phyloP scores from a whole-genome alignment of 2,329 filamentous ascomycete genomes.

The Colletotrichum sp. region DNA sequence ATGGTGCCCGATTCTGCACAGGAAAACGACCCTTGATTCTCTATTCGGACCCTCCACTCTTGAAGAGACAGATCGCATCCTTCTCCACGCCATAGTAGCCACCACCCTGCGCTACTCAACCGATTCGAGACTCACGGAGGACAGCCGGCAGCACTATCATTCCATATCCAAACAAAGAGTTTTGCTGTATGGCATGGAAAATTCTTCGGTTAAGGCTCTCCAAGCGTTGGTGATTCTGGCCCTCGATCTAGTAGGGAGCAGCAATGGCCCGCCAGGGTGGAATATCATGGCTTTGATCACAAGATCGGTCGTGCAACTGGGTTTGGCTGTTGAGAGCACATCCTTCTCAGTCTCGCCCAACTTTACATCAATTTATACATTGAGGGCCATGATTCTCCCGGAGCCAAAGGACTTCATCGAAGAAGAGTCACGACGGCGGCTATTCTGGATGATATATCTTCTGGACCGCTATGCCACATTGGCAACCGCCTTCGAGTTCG shows the following conservation, averaged over 20 bases:
- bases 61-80: slow-evolving; percentile 80
- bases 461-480: slow-evolving; percentile 90
- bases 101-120: slow-evolving; percentile 85
- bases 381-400: slow-evolving; percentile 83
- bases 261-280: slow-evolving; percentile 91
- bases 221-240: slow-evolving; percentile 89
- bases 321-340: slow-evolving; percentile 81
- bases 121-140: slow-evolving; percentile 75
- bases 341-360: slow-evolving; percentile 79
- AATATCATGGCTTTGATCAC: slow-evolving; percentile 90
- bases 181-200: slow-evolving; percentile 84
- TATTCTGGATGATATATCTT: slow-evolving; percentile 96
- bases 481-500: slow-evolving; percentile 90
- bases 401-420: slow-evolving; percentile 87
- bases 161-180: slow-evolving; percentile 85
- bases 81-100: slow-evolving; percentile 88
- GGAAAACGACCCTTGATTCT: slow-evolving; percentile 79
- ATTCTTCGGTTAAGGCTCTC: slow-evolving; percentile 85
- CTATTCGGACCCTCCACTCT: slow-evolving; percentile 79
- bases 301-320: slow-evolving; percentile 85
- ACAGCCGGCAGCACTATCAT: slow-evolving; percentile 77
- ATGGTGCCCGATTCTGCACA: slow-evolving; percentile 90
- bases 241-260: slow-evolving; percentile 82
- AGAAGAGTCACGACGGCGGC: slow-evolving; percentile 80
- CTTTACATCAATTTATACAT: slow-evolving; percentile 86